Percentiles rank a stretch among this genome's conserved stretches.
Conservation (phyloP, 2,329 filamentous ascomycete genomes). For the Cladophialophora yegresii region DNA sequence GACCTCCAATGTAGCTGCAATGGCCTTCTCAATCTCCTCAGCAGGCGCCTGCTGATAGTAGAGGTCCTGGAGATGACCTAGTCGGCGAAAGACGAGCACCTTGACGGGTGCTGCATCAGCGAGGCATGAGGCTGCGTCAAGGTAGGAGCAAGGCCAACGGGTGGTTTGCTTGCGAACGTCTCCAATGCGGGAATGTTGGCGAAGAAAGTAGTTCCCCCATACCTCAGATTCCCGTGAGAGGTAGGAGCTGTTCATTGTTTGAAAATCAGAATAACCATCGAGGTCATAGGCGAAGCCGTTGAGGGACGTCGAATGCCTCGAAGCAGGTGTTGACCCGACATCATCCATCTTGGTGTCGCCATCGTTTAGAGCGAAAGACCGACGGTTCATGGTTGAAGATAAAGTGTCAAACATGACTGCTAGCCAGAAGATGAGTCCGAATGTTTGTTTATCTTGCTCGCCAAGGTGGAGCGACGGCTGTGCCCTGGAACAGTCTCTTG, state of each 20-base stretch:
- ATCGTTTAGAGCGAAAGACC: conserved; percentile 50
- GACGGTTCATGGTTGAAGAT: conserved; percentile 56
- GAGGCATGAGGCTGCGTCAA: conserved; percentile 54
- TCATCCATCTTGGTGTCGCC: conserved; percentile 48
- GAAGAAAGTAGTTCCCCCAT: conserved; percentile 47
- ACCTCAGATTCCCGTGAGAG: conserved; percentile 35
- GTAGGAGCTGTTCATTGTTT: conserved; percentile 9
- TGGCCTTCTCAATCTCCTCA: conserved; percentile 52
- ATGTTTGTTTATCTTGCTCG: conserved; percentile 48
- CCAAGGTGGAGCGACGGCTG: neutral
- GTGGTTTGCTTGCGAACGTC: conserved; percentile 38
- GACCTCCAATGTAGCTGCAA: conserved; percentile 53
- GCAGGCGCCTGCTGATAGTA: conserved; percentile 46
- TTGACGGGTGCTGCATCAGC: conserved; percentile 60
- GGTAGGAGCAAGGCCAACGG: conserved; percentile 60
- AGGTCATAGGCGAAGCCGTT: conserved; percentile 14
- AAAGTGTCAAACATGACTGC: conserved; percentile 62
- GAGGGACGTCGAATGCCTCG: conserved; percentile 12
- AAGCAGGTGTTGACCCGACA: conserved; percentile 1
- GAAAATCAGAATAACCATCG: conserved; percentile 22
- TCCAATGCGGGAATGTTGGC: conserved; percentile 14
- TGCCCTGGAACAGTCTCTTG: neutral
- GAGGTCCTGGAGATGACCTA: conserved; percentile 58
- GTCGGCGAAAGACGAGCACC: conserved; percentile 59
- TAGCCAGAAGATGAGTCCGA: conserved; percentile 60